Evolutionary conservation across 1,284 basidiomycete species (phyloP).

Genomic region (Meira miltonrushii): DNA sequence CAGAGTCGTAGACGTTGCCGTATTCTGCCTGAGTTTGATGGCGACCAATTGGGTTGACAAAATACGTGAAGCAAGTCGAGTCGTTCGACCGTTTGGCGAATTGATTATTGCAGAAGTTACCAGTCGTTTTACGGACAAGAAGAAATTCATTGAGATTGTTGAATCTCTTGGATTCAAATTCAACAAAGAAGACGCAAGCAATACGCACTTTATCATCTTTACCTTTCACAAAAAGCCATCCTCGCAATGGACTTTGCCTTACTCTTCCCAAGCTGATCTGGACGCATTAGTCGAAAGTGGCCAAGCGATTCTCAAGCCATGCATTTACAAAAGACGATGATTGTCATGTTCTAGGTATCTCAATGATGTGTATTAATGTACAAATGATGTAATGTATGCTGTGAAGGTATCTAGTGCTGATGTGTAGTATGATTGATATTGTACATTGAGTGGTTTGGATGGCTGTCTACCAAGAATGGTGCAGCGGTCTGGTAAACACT

Average conservation of each 20-base stretch:
- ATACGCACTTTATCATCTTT: conserved; percentile 40
- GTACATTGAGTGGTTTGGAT: too few relatives aligned
- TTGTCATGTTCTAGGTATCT: neutral
- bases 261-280: neutral
- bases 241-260: neutral
- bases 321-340: conserved; percentile 90
- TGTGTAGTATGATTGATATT: too few relatives aligned
- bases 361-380: neutral
- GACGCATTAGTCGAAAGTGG: conserved; percentile 57
- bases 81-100: conserved; percentile 78
- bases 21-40: conserved; percentile 95
- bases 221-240: conserved; percentile 20
- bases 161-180: conserved; percentile 69
- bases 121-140: conserved; percentile 45
- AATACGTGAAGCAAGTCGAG: conserved; percentile 79
- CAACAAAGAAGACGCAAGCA: conserved; percentile 22
- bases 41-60: conserved; percentile 91
- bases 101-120: conserved; percentile 90
- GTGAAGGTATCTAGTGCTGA: too few relatives aligned
- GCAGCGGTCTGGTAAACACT: too few relatives aligned
- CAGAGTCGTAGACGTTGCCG: conserved; percentile 70
- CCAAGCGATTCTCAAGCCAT: conserved; percentile 71
- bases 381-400: neutral
- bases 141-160: conserved; percentile 71
- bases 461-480: too few relatives aligned